Evolutionary conservation across 768 basidiomycete genomes (phyloP), one percentile per base, ranked within the genome.

Genomic region (Hortiboletus campestris): DNA sequence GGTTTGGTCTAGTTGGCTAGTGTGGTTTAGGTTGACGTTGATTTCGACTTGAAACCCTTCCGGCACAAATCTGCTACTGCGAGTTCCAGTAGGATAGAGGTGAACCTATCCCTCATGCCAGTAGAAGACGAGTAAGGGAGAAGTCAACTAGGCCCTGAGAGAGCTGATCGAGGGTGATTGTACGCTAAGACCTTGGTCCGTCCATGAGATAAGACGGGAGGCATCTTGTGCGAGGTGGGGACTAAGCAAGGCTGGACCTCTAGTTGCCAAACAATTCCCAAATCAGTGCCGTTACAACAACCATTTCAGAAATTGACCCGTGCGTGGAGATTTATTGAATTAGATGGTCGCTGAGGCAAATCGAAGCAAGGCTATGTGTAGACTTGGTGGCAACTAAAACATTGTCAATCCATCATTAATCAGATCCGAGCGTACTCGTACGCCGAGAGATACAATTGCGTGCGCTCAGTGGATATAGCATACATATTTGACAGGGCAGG

Each of bases 161-260:
- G 81, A 75, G 78, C 73, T 83, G 61, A 78, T 81, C 79, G 55
- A 77, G 78, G 78, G 79, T 80, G 82, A 81, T 72, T 80, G 58
- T 67, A 82, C 79, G 69, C 84, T 88, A 85, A 85, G 84, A 87
- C 82, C 83, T 87, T 87, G 77, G 80, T 84, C 84, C 84, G 84
- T 83, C 86, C 83, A 82, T 77, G 69, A 84, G 61, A 52, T 55
- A 62, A 63, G 65, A 72, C 53, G 57, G 46, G 31, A 32, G 35
- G 25, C 63, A 61, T 75, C 76, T 74, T 76, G 84, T 81, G 61
- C 64, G 83, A 68, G 62, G 72, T 82, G 82, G 86, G 44, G 11
- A 39, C 10, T 4, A 29, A 25, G 3, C 9, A 17, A 17, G 10
- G 10, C 3, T 49, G n/a, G 35, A 22, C 35, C 19, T 20, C 29